Evolutionary conservation across 768 basidiomycete species (phyloP).

Genomic region (Coprinopsis sp.): DNA sequence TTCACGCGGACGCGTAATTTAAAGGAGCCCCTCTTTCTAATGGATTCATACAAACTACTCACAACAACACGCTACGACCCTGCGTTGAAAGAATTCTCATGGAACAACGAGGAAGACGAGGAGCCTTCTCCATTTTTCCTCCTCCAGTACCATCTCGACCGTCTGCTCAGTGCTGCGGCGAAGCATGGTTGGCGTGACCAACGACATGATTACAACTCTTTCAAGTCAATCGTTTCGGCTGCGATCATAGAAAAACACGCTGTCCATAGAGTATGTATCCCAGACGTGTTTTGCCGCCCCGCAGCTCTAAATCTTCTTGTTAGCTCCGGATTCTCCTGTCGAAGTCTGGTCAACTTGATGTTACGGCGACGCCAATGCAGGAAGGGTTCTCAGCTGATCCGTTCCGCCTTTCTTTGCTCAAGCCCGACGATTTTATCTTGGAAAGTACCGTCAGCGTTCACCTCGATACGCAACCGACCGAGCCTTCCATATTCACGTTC

Average conservation of each 20-base stretch:
- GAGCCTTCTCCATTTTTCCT: constrained; percentile 58
- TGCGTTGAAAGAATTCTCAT: constrained; percentile 36
- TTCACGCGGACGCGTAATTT: no score
- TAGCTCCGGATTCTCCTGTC: constrained; percentile 16
- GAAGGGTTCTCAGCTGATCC: constrained; percentile 15
- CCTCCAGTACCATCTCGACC: constrained; percentile 54
- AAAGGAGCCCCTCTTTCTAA: neutral
- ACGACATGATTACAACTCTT: constrained; percentile 3
- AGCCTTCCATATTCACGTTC: constrained; percentile 51
- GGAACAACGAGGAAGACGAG: constrained; percentile 53
- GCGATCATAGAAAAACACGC: constrained; percentile 5
- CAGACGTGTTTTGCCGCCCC: neutral
- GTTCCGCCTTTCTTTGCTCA: constrained; percentile 3
- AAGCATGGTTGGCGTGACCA: constrained; percentile 44
- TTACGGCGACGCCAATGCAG: constrained; percentile 10
- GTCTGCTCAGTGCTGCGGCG: constrained; percentile 47
- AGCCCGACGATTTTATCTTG: constrained; percentile 15
- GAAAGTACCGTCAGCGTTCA: constrained; percentile 32
- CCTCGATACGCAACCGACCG: constrained; percentile 52
- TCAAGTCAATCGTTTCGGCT: constrained; percentile 10
- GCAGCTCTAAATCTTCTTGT: neutral
- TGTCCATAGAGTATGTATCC: constrained; percentile 20
- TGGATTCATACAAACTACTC: constrained; percentile 32
- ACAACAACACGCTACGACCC: constrained; percentile 60
- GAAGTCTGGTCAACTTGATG: constrained; percentile 14